These are phyloP conservation scores for Pelagomonas calceolata DNA, from an alignment of 108 stramenopile genomes.

Conservation along the genomic window DNA sequence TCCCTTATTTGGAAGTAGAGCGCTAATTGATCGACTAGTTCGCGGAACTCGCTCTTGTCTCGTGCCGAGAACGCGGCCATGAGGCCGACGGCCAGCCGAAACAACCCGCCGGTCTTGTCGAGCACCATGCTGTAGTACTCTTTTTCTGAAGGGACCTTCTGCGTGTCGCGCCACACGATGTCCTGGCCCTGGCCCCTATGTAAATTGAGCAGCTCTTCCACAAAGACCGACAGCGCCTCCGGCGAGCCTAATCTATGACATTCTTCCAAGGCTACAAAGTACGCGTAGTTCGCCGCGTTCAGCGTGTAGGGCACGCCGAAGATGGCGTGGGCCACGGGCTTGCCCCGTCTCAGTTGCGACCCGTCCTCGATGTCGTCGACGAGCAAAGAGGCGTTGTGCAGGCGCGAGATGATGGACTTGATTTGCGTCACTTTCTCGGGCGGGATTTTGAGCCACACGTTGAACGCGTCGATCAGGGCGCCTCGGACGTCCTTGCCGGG, in stretches of 20 bases:
- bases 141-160: constrained; percentile 61
- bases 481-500: constrained; percentile 38
- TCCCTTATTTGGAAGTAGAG: constrained; percentile 91
- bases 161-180: constrained; percentile 67
- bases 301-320: constrained; percentile 80
- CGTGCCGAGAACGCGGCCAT: constrained; percentile 63
- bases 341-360: constrained; percentile 69
- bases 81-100: constrained; percentile 84
- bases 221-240: constrained; percentile 58
- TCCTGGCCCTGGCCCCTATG: constrained; percentile 88
- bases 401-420: constrained; percentile 64
- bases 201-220: constrained; percentile 73
- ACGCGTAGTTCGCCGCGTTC: constrained; percentile 92
- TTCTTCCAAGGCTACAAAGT: constrained; percentile 77
- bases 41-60: not conserved
- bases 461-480: constrained; percentile 37
- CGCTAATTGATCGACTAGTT: constrained; percentile 64
- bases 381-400: constrained; percentile 84
- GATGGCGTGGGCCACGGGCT: constrained; percentile 83
- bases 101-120: constrained; percentile 91
- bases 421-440: constrained; percentile 26
- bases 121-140: constrained; percentile 67
- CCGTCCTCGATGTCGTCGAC: constrained; percentile 96
- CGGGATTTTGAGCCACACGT: constrained; percentile 30
- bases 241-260: constrained; percentile 52